These are phyloP conservation scores for Candida anutae DNA, from an alignment of 1,139 yeast genomes.

Conservation along the genomic window DNA sequence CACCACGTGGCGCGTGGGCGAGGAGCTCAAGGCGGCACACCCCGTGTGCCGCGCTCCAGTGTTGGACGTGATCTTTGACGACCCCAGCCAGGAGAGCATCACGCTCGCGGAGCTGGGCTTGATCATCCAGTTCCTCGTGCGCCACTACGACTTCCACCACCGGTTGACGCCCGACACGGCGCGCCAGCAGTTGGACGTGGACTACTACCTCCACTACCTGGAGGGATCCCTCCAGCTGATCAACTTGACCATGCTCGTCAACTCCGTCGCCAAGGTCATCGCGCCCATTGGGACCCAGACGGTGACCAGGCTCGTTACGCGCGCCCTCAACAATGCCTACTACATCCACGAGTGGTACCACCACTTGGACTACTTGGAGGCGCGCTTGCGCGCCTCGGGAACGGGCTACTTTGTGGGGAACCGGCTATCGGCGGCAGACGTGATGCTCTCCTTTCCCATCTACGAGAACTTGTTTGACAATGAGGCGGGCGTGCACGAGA, in stretches of 20 bases:
- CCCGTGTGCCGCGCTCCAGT: slow-evolving; percentile 54
- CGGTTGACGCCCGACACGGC: slow-evolving; percentile 24
- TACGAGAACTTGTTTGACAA: slow-evolving; percentile 36
- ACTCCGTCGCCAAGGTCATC: slow-evolving; percentile 26
- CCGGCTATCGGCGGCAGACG: slow-evolving; percentile 52
- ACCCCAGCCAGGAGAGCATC: slow-evolving; percentile 14
- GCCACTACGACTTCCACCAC: slow-evolving; percentile 30
- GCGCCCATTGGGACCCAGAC: slow-evolving; percentile 44
- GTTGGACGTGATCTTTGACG: slow-evolving; percentile 37
- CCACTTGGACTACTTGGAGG: slow-evolving; percentile 36
- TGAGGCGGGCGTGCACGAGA: slow-evolving; percentile 26
- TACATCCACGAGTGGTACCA: slow-evolving; percentile 35
- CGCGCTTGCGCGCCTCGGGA: slow-evolving; percentile 27
- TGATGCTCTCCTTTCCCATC: slow-evolving; percentile 41
- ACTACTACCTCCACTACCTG: slow-evolving; percentile 45
- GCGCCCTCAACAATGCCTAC: slow-evolving; percentile 35
- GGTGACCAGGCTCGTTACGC: slow-evolving; percentile 31
- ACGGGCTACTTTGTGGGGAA: slow-evolving; percentile 49
- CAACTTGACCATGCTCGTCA: slow-evolving; percentile 33
- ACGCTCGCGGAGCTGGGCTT: slow-evolving; percentile 41
- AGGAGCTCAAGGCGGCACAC: slow-evolving; percentile 42
- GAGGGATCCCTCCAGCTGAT: slow-evolving; percentile 53
- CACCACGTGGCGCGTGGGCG: slow-evolving; percentile 36
- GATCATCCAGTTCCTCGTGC: slow-evolving; percentile 37
- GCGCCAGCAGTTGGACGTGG: slow-evolving; percentile 31